Percentiles rank a stretch among this genome's conserved stretches.
Conservation (phyloP, 78 protist species). For the Speleostelium caveatum region DNA sequence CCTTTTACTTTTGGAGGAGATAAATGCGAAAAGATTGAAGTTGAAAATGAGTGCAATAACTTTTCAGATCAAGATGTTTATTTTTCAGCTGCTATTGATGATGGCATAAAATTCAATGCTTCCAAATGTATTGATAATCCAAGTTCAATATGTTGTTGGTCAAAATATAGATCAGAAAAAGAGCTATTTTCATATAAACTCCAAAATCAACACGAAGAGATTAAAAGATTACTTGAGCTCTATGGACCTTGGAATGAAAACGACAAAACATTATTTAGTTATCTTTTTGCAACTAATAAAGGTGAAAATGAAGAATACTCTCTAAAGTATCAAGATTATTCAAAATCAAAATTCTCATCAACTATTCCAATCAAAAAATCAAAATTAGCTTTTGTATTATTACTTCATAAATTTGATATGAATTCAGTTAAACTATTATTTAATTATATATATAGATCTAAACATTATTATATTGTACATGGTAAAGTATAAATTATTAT, state of each 20-base stretch:
- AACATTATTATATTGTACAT: conserved; percentile 43
- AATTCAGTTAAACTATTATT: conserved; percentile 3
- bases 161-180: background rate
- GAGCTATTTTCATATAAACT: background rate
- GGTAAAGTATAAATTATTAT: too few species aligned
- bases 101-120: too few species aligned
- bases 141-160: conserved; percentile 29
- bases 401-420: background rate
- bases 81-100: too few species aligned
- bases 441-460: conserved; percentile 4
- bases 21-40: background rate
- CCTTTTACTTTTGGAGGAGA: conserved; percentile 5
- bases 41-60: background rate
- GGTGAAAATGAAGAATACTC: too few species aligned
- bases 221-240: background rate
- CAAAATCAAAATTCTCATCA: background rate
- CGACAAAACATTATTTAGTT: conserved; percentile 4
- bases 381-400: conserved; percentile 15
- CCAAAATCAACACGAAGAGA: background rate
- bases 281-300: background rate
- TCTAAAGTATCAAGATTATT: background rate
- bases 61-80: too few species aligned
- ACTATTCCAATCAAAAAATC: background rate
- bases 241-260: conserved; percentile 32
- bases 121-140: background rate